Percentiles rank a stretch among this genome's conserved stretches.
Evolutionary conservation across 2,329 filamentous ascomycete genomes (phyloP).

Genomic region (Apiospora phragmitis): DNA sequence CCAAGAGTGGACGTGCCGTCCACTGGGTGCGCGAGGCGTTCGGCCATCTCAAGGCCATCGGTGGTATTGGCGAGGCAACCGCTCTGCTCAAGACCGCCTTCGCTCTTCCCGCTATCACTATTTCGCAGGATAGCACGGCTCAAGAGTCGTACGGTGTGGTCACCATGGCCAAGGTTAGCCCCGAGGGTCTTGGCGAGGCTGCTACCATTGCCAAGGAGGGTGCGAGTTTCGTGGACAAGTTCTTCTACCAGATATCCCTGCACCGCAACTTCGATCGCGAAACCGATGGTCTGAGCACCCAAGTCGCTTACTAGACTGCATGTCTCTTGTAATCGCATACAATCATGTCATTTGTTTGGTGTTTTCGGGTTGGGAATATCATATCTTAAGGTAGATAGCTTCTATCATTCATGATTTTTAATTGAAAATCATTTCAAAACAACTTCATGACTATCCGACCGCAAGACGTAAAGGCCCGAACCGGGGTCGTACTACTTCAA

Average conservation of each 20-base stretch:
- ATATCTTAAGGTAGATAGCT: background rate
- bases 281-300: conserved; percentile 64
- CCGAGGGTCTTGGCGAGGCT: conserved; percentile 61
- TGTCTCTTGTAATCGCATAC: background rate
- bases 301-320: conserved; percentile 65
- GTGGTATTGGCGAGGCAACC: conserved; percentile 71
- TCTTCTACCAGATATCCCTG: conserved; percentile 67
- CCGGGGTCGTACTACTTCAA: background rate
- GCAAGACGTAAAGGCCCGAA: background rate
- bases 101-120: conserved; percentile 40
- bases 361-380: background rate
- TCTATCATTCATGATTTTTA: background rate
- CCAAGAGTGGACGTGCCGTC: conserved; percentile 69
- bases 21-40: conserved; percentile 82
- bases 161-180: conserved; percentile 56
- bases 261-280: conserved; percentile 77
- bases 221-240: conserved; percentile 69
- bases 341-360: background rate
- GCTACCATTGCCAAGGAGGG: conserved; percentile 66
- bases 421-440: background rate
- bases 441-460: background rate
- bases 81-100: conserved; percentile 57
- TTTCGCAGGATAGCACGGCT: conserved; percentile 48
- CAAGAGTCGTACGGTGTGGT: conserved; percentile 77
- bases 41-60: conserved; percentile 78